Base-by-base conservation (phyloP, 257 asterid species). In the Capsicum rhomboideum region DNA sequence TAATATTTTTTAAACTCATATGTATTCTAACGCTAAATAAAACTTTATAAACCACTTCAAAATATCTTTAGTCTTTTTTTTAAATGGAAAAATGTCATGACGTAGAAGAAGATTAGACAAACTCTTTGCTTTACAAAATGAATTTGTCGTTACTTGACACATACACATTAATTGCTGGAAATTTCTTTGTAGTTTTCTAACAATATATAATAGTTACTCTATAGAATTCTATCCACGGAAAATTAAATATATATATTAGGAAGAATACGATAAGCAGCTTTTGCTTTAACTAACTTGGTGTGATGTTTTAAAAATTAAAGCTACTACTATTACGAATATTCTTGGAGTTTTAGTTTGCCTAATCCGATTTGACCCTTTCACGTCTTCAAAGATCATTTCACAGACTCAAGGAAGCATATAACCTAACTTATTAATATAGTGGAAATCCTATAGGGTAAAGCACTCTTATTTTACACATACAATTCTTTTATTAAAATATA, bases 241-340 rank as follows among this genome's bases (percentile, higher is more conserved):
- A 21, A 44, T 8, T 21, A 11, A 4, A 2, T 1, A 23, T 21
- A 2, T 34, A 7, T 12, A 12, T 46, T 42, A 23, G 16, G 80
- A 75, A 75, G 80, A 49, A 49, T 49, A 75, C 61, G 81, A 26
- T 75, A 61, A 14, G 37, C 31, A 49, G 49, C 61, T 75, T 75
- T 79, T 88, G 85, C 91, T 91, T 92, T 92, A 91, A 89, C 96
- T n/a, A 92, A 89, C 94, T 78, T 86, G 49, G 50, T 82, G 49
- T 85, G 87, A 69, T 85, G 87, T 44, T 68, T 68, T 79, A 17
- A 52, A 82, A 26, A 61, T n/a, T n/a, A n/a, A n/a, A n/a, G 52
- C 28, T 29, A 37, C 11, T 34, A 68, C 50, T 68, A 78, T 67
- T 61, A 40, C 50, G 53, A 68, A 17, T 34, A 37, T 50, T 12